A percentile compares a stretch with the other conserved stretches of the same genome.
Conservation (phyloP, 2,329 filamentous ascomycete genomes). For the Aspergillus oerlinghausenensis region DNA sequence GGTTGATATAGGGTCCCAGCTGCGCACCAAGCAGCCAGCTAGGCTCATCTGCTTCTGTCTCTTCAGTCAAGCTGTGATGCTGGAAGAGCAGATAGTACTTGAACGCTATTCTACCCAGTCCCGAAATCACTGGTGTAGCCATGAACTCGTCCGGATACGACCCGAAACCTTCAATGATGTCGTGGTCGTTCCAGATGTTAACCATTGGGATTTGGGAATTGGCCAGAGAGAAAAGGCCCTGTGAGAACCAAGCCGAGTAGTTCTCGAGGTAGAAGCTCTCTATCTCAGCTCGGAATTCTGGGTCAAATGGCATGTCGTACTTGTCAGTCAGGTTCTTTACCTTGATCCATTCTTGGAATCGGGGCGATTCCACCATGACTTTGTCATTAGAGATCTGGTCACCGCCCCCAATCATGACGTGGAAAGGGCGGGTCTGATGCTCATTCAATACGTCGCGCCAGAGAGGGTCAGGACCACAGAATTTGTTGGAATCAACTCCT, state of each 20-base stretch:
- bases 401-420: slow-evolving; percentile 96
- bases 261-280: slow-evolving; percentile 83
- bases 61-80: slow-evolving; percentile 79
- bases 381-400: slow-evolving; percentile 96
- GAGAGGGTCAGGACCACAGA: slow-evolving; percentile 90
- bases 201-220: slow-evolving; percentile 96
- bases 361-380: slow-evolving; percentile 66
- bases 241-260: slow-evolving; percentile 94
- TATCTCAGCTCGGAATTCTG: slow-evolving; percentile 80
- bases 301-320: slow-evolving; percentile 69
- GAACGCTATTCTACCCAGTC: slow-evolving; percentile 85
- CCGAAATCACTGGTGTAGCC: slow-evolving; percentile 82
- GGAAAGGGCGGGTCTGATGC: slow-evolving; percentile 87
- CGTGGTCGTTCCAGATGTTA: slow-evolving; percentile 96
- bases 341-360: slow-evolving; percentile 80
- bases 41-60: slow-evolving; percentile 78
- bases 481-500: slow-evolving; percentile 69
- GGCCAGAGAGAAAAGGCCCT: slow-evolving; percentile 88
- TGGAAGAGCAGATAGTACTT: slow-evolving; percentile 99
- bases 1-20: slow-evolving; percentile 84
- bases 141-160: slow-evolving; percentile 92
- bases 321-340: slow-evolving; percentile 78
- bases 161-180: slow-evolving; percentile 86
- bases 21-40: slow-evolving; percentile 81
- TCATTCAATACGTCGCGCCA: slow-evolving; percentile 94